phyloP scores from a whole-genome alignment of 441 rosid species.

The California macrophylla region DNA sequence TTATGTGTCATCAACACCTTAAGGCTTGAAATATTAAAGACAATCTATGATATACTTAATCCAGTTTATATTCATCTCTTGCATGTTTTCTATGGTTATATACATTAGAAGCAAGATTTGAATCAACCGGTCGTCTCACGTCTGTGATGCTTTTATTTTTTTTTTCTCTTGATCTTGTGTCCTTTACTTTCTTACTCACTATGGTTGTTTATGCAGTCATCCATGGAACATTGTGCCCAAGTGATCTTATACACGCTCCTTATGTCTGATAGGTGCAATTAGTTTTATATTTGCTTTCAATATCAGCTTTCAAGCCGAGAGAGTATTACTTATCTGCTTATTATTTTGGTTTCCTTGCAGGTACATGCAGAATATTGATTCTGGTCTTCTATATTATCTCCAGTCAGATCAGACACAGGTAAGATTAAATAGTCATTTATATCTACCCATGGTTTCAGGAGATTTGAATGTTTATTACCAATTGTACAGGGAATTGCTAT shows the following conservation, averaged over 20 bases:
- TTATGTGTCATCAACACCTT: neutral
- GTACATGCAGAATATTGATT: conserved; percentile 67
- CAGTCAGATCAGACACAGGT: conserved; percentile 86
- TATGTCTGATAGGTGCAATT: conserved; percentile 86
- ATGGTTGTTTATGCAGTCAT: conserved; percentile 47
- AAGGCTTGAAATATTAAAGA: conserved; percentile 3
- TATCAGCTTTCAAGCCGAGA: neutral
- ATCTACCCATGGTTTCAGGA: conserved; percentile 22
- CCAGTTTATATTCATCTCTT: neutral
- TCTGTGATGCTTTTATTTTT: neutral
- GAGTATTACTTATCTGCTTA: conserved; percentile 15
- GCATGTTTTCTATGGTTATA: neutral
- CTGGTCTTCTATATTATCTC: conserved; percentile 85
- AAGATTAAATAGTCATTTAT: conserved; percentile 18
- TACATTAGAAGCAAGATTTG: neutral
- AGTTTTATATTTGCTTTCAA: conserved; percentile 4
- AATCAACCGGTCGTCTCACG: neutral
- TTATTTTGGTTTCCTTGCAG: conserved; percentile 29
- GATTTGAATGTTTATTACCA: conserved; percentile 19
- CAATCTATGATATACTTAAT: neutral
- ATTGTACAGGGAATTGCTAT: conserved; percentile 62
- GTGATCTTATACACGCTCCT: conserved; percentile 94
- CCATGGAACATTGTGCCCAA: conserved; percentile 88
- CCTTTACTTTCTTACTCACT: conserved; percentile 6
- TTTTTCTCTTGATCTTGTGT: neutral